Percentiles rank a stretch among this genome's conserved stretches.
Conservation (phyloP, 2,329 filamentous ascomycete genomes). For the Xylogone sp. region DNA sequence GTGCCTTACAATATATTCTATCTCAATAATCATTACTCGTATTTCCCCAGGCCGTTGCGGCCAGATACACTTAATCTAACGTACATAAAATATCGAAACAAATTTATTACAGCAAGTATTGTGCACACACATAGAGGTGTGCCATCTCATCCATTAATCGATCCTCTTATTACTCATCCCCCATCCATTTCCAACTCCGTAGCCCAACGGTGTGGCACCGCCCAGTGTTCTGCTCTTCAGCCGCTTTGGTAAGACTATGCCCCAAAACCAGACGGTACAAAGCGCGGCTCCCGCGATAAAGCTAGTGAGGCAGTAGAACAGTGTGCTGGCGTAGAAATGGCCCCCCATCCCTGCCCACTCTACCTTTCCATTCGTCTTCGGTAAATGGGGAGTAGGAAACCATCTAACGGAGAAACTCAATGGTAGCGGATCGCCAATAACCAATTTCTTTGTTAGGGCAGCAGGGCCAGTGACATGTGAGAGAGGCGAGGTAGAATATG, state of each 20-base stretch:
- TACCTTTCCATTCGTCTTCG: constrained; percentile 60
- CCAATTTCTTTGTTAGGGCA: constrained; percentile 56
- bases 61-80: background rate
- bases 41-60: background rate
- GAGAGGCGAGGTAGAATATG: constrained; percentile 77
- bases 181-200: constrained; percentile 20
- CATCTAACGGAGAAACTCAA: constrained; percentile 79
- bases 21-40: background rate
- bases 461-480: constrained; percentile 48
- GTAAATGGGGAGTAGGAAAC: constrained; percentile 74
- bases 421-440: constrained; percentile 83
- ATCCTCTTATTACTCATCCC: constrained; percentile 20
- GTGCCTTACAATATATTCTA: too few species aligned
- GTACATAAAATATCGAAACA: background rate
- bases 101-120: background rate
- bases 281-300: constrained; percentile 53
- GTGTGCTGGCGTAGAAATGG: constrained; percentile 59
- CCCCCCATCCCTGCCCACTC: constrained; percentile 64
- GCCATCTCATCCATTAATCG: background rate
- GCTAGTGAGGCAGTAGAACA: constrained; percentile 58
- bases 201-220: constrained; percentile 24
- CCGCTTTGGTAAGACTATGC: constrained; percentile 50
- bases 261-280: constrained; percentile 57
- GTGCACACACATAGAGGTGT: background rate
- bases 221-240: constrained; percentile 19